Base-by-base conservation (phyloP, 352 stramenopile species). In the Thalassiosira ordinaria region DNA sequence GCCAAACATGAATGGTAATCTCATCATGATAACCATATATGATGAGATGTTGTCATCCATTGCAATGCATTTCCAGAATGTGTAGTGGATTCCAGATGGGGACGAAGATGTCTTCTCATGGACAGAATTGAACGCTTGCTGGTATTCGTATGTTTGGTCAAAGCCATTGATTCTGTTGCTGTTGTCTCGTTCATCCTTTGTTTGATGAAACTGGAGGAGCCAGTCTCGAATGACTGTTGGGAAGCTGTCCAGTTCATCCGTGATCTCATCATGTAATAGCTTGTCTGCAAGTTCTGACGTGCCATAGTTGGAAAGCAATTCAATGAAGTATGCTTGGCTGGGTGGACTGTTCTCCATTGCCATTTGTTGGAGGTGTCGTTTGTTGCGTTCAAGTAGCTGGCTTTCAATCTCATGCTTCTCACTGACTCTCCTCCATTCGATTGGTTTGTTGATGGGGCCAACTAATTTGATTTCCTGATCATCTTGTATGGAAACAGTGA, bases 341-440 rank as follows among this genome's bases (percentile, higher is more conserved):
- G 46, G n/a, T 41, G 51, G 39, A 14, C 39, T 53, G 22, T 61
- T 41, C 39, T 77, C 67, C 0, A 47, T 24, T 51, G 27, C 5
- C 20, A 64, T 26, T 62, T 77, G 67, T 53, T 77, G 55, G 0
- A 77, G 67, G 31, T 77, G 56, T 18, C 56, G 6, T 44, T 56
- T 61, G 18, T 77, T 77, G 0, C 56, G 37, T 7, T 68, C 1
- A 2, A 59, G 9, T 24, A 69, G n/a, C 3, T n/a, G 4, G 8
- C 0, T 1, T 52, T 77, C 56, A 3, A 77, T 69, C 18, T 68
- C 29, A 4, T 51, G 5, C 8, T 33, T 26, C 7, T 59, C 35
- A 0, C n/a, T 62, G 20, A 69, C 39, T 16, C 11, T 27, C 6
- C 11, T 11, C 67, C 67, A 77, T 16, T 49, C 16, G 1, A 77